A percentile compares a stretch with the other conserved stretches of the same genome.
phyloP scores from a whole-genome alignment of 371 early-diverging fungal species.

The Blastocladiella emersonii region DNA sequence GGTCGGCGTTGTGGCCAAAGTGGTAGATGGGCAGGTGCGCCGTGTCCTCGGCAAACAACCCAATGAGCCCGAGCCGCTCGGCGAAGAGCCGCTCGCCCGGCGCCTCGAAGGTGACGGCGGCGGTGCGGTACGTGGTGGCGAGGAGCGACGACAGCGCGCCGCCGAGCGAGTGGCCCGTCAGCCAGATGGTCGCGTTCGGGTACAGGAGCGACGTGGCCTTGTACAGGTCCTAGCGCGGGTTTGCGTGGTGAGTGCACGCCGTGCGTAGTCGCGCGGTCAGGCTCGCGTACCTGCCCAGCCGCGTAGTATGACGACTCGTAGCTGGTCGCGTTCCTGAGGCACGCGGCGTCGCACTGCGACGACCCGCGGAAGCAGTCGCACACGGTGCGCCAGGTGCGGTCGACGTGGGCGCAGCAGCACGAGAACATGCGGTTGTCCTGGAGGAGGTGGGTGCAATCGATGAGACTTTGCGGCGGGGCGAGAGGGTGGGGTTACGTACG shows the following conservation, averaged over 20 bases:
- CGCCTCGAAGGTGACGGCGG: constrained; percentile 73
- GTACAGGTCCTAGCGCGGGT: constrained; percentile 42
- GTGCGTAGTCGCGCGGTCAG: too few species aligned
- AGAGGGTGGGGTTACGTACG: constrained; percentile 21
- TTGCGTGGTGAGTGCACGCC: constrained; percentile 1
- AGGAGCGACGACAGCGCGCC: constrained; percentile 68
- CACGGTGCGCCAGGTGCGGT: constrained; percentile 63
- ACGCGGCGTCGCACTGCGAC: constrained; percentile 40
- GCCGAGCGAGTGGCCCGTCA: constrained; percentile 91
- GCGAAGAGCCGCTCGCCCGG: constrained; percentile 80
- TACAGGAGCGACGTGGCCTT: constrained; percentile 44
- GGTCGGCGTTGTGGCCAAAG: constrained; percentile 84
- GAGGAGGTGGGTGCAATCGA: background rate
- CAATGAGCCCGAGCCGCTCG: constrained; percentile 61
- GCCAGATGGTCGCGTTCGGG: constrained; percentile 56
- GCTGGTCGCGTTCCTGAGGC: constrained; percentile 43
- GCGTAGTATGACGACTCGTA: constrained; percentile 62
- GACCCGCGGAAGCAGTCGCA: constrained; percentile 61
- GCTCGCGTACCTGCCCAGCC: constrained; percentile 51
- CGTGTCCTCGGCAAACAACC: constrained; percentile 18
- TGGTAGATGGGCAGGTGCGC: constrained; percentile 69
- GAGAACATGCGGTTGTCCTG: constrained; percentile 89
- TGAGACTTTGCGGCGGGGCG: background rate
- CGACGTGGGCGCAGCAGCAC: constrained; percentile 92
- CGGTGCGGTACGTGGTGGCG: constrained; percentile 65